These are phyloP conservation scores for Gentiana straminea DNA, from an alignment of 257 asterid genomes.

Conservation along the genomic window DNA sequence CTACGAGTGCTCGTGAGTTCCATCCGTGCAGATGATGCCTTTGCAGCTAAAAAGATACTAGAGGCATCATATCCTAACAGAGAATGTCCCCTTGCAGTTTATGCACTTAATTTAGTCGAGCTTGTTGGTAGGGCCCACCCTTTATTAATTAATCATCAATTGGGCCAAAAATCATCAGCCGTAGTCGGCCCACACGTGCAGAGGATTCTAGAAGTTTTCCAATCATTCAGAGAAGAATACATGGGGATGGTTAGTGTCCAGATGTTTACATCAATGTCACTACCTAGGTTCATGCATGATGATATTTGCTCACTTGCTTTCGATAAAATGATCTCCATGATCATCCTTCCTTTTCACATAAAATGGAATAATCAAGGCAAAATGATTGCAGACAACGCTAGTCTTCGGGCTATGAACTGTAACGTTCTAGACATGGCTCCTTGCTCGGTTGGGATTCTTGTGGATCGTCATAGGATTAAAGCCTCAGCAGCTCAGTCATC, in stretches of 20 bases:
- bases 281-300: conserved; percentile 31
- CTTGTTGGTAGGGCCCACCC: conserved; percentile 35
- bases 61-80: conserved; percentile 22
- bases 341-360: conserved; percentile 30
- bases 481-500: conserved; percentile 8
- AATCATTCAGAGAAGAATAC: conserved; percentile 14
- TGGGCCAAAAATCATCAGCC: conserved; percentile 19
- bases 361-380: conserved; percentile 34
- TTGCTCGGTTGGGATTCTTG: conserved; percentile 63
- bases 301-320: conserved; percentile 33
- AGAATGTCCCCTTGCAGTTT: conserved; percentile 24
- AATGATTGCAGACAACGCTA: conserved; percentile 23
- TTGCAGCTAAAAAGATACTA: conserved; percentile 18
- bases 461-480: conserved; percentile 62
- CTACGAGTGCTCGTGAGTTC: conserved; percentile 22
- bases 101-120: conserved; percentile 23
- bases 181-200: conserved; percentile 14
- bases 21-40: conserved; percentile 22
- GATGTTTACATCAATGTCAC: conserved; percentile 23
- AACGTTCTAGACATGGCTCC: conserved; percentile 67
- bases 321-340: conserved; percentile 23
- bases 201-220: conserved; percentile 16
- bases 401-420: conserved; percentile 42
- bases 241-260: conserved; percentile 17
- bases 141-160: conserved; percentile 22